Percentiles rank a stretch among this genome's conserved stretches.
Evolutionary conservation across 1,284 basidiomycete species (phyloP).

Genomic region (Exsudoporus floridanus): DNA sequence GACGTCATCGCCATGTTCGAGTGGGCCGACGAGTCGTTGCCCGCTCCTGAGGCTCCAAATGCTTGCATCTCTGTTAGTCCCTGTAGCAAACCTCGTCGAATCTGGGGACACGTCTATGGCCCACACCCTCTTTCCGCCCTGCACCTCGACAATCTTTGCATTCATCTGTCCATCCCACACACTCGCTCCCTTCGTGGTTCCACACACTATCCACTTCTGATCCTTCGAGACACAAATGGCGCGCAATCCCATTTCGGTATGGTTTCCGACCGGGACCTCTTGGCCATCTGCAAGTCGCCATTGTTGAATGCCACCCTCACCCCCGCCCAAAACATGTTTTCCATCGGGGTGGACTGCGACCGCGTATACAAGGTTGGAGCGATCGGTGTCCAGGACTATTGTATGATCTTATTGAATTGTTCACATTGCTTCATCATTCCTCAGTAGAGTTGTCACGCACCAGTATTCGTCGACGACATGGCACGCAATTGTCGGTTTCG

Average conservation of each 20-base stretch:
- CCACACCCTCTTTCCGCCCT: accelerated
- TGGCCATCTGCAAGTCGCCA: neutral
- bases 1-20: accelerated
- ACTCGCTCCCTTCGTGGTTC: neutral
- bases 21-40: neutral
- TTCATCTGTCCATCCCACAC: neutral
- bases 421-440: too few relatives aligned
- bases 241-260: neutral
- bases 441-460: neutral
- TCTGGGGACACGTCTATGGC: neutral
- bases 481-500: too few relatives aligned
- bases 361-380: neutral
- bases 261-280: neutral
- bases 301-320: neutral
- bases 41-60: neutral
- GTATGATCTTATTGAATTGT: neutral
- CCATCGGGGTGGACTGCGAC: neutral
- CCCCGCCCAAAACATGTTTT: neutral
- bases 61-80: neutral
- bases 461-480: too few relatives aligned
- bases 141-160: neutral
- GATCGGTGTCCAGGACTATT: neutral
- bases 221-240: neutral
- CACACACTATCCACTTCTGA: neutral
- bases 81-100: neutral